Evolutionary conservation across 179 eudicot genomes (phyloP), one percentile per base, ranked within the genome.

Genomic region (Drosera spatulata): DNA sequence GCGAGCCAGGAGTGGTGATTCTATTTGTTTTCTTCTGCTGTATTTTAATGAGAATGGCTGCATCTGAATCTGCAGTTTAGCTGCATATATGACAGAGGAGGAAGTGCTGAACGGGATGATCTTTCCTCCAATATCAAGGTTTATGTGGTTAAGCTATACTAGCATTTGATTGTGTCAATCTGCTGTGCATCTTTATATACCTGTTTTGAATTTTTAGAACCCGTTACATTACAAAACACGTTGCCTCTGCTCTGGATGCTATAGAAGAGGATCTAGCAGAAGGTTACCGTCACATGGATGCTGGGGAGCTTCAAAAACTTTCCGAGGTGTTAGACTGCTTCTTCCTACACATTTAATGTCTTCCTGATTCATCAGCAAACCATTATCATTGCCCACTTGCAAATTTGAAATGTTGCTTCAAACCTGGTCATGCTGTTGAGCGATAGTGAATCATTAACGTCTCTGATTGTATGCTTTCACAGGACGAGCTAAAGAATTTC

Each of bases 191-290:
- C 38, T 56, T 10, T 61, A 53, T 59, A 67, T 14, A 73, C 64
- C n/a, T n/a, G 39, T 48, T 61, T 48, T 11, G 4, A 64, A 59
- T 60, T 50, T 66, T 57, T 79, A 93, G 97, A 63, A 93, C 89
- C 79, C 99, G 99, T 10, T 95, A 93, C 60, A 93, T 93, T 71
- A 89, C 99, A 61, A 93, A 82, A 72, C 72, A 89, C 77, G 85
- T 93, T 69, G 97, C 99, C 56, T 84, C 85, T 51, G 99, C 99
- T 54, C 97, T 93, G 80, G 99, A 93, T 79, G 97, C 99, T 67
- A 66, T 86, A 57, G 79, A 81, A 71, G 99, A 89, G 73, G 97
- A 86, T 74, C 77, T 93, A 52, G 95, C 87, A 40, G 99, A 89
- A 85, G 95, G 99, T 60, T 93, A 93, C 69, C 95, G 97, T 61